Percentiles rank a stretch among this genome's conserved stretches.
phyloP scores from a whole-genome alignment of 768 basidiomycete species.

The Boletus eberwhitei region DNA sequence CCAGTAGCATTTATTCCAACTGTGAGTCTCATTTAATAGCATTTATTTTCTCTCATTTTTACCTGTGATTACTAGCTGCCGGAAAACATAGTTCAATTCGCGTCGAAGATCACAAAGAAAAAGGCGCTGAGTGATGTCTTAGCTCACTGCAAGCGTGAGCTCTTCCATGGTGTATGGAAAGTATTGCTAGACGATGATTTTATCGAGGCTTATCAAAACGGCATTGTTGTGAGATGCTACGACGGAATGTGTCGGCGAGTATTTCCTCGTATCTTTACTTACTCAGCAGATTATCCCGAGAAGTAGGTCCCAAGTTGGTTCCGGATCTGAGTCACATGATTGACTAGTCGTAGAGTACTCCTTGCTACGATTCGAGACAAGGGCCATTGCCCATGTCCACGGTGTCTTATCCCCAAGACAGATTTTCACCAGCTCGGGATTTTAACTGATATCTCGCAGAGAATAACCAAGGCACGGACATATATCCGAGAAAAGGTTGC shows the following conservation, averaged over 20 bases:
- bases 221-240: background rate
- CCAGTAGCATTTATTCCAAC: too few relatives aligned
- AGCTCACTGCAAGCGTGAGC: background rate
- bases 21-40: too few relatives aligned
- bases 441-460: background rate
- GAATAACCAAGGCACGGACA: background rate
- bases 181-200: background rate
- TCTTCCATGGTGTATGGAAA: background rate
- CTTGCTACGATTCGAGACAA: background rate
- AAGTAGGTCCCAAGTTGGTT: background rate
- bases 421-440: background rate
- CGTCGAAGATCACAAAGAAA: background rate
- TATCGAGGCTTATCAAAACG: background rate
- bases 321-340: too few relatives aligned
- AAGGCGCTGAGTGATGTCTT: background rate
- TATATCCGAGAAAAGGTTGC: background rate
- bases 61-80: background rate
- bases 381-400: background rate
- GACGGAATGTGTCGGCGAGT: background rate
- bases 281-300: background rate
- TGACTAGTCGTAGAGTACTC: background rate
- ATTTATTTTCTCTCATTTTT: too few relatives aligned
- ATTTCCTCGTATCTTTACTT: background rate
- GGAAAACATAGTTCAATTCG: too few relatives aligned
- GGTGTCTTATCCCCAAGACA: background rate